Percentiles rank a stretch among this genome's conserved stretches.
Conservation (phyloP, 192 early-diverging fungal genomes). For the Coemansia asiatica region DNA sequence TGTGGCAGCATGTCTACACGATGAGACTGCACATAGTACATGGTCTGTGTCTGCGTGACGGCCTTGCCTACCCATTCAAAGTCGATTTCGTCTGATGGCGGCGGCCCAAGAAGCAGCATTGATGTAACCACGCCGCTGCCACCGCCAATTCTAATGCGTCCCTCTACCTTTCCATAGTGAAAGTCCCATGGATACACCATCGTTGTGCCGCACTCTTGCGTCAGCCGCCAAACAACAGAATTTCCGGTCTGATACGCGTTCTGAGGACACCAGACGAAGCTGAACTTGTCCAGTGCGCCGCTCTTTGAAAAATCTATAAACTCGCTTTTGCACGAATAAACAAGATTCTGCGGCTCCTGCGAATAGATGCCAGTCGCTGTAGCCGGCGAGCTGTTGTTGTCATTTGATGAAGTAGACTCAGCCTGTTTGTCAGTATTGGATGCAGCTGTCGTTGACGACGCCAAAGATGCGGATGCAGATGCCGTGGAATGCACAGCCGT, state of each 20-base stretch:
- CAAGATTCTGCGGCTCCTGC: conserved; percentile 16
- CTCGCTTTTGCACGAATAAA: conserved; percentile 33
- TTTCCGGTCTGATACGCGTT: conserved; percentile 42
- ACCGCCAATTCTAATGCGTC: conserved; percentile 26
- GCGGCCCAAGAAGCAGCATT: conserved; percentile 49
- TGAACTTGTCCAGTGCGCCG: conserved; percentile 42
- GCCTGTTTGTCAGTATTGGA: conserved; percentile 2
- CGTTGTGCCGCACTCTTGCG: conserved; percentile 45
- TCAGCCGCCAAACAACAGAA: conserved; percentile 39
- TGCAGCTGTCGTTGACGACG: conserved; percentile 7
- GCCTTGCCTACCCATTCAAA: conserved; percentile 64
- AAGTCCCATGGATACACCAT: conserved; percentile 51
- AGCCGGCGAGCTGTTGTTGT: not conserved
- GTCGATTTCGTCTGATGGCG: conserved; percentile 63
- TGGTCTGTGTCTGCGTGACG: conserved; percentile 48
- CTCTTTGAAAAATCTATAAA: conserved; percentile 33
- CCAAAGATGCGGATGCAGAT: conserved; percentile 2
- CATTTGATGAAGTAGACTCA: not conserved
- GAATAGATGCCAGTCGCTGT: conserved; percentile 11
- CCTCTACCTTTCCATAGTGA: conserved; percentile 40
- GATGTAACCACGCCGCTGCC: conserved; percentile 56
- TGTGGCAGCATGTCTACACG: conserved; percentile 33
- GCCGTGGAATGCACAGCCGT: conserved; percentile 6
- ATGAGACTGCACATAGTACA: conserved; percentile 55
- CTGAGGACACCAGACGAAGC: conserved; percentile 49